Conservation (phyloP, 2,329 filamentous ascomycete genomes). For the Aspergillus aculeatinus region DNA sequence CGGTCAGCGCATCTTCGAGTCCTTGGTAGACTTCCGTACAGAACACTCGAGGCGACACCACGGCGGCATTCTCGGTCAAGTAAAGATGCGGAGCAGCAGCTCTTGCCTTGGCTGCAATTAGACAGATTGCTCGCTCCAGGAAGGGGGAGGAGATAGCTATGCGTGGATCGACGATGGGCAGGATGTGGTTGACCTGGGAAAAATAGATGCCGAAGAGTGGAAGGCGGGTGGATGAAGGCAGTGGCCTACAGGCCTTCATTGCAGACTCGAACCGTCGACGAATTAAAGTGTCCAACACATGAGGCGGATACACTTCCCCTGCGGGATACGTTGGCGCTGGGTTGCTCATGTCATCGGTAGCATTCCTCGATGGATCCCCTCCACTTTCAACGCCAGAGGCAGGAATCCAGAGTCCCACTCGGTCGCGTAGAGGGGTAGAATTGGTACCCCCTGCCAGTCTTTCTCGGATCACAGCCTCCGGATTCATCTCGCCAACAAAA, state of each 20-base stretch:
- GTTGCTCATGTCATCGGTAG: constrained; percentile 13
- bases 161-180: constrained; percentile 38
- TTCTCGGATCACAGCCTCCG: constrained; percentile 40
- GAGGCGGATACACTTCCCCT: neutral
- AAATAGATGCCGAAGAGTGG: constrained; percentile 37
- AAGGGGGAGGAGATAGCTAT: constrained; percentile 33
- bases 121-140: constrained; percentile 41
- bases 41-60: constrained; percentile 36
- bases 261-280: constrained; percentile 26
- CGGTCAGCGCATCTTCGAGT: constrained; percentile 38
- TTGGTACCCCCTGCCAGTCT: constrained; percentile 23
- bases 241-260: constrained; percentile 27
- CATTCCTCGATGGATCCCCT: neutral
- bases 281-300: neutral
- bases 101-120: constrained; percentile 40
- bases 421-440: constrained; percentile 27
- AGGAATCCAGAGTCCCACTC: constrained; percentile 36
- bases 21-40: constrained; percentile 40
- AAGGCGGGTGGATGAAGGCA: constrained; percentile 35
- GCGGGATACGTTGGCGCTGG: constrained; percentile 4
- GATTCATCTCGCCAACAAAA: constrained; percentile 44
- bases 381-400: constrained; percentile 13
- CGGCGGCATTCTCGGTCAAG: constrained; percentile 28
- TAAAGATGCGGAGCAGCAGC: constrained; percentile 31
- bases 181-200: constrained; percentile 38